phyloP scores from a whole-genome alignment of 1,284 basidiomycete species.

The Singerocomus inundabilis region DNA sequence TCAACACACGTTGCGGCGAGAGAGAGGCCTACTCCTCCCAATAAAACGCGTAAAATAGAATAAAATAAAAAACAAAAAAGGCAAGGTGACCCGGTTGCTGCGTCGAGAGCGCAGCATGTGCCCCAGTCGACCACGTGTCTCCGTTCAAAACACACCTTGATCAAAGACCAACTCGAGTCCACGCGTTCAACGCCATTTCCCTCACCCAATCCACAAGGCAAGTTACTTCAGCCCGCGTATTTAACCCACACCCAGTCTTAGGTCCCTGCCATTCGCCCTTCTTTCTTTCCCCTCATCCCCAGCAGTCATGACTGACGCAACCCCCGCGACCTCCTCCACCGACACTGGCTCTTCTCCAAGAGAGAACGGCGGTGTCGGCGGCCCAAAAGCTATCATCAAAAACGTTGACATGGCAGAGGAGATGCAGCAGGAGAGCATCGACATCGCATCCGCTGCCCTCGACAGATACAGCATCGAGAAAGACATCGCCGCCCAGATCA shows the following conservation, averaged over 20 bases:
- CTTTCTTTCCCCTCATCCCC: background rate
- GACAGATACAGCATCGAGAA: slow-evolving; percentile 94
- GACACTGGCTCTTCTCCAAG: slow-evolving; percentile 48
- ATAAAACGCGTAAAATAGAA: slow-evolving; percentile 2
- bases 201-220: slow-evolving; percentile 32
- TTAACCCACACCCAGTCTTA: slow-evolving; percentile 20
- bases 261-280: background rate
- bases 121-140: slow-evolving; percentile 26
- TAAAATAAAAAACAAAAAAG: background rate
- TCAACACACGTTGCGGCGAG: too few relatives aligned
- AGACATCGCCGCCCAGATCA: slow-evolving; percentile 96
- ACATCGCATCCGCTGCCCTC: slow-evolving; percentile 82
- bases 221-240: slow-evolving; percentile 19
- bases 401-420: slow-evolving; percentile 97
- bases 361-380: slow-evolving; percentile 41
- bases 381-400: slow-evolving; percentile 88
- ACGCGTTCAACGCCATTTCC: slow-evolving; percentile 14
- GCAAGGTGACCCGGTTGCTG: background rate
- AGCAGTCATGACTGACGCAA: slow-evolving; percentile 65
- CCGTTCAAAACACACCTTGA: slow-evolving; percentile 16
- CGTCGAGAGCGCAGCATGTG: slow-evolving; percentile 5
- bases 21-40: too few relatives aligned
- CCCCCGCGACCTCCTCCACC: slow-evolving; percentile 51
- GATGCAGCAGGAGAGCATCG: slow-evolving; percentile 92
- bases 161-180: slow-evolving; percentile 11